Percentiles rank a stretch among this genome's conserved stretches.
Evolutionary conservation across 441 rosid species (phyloP).

Genomic region (Erodium chrysanthum): DNA sequence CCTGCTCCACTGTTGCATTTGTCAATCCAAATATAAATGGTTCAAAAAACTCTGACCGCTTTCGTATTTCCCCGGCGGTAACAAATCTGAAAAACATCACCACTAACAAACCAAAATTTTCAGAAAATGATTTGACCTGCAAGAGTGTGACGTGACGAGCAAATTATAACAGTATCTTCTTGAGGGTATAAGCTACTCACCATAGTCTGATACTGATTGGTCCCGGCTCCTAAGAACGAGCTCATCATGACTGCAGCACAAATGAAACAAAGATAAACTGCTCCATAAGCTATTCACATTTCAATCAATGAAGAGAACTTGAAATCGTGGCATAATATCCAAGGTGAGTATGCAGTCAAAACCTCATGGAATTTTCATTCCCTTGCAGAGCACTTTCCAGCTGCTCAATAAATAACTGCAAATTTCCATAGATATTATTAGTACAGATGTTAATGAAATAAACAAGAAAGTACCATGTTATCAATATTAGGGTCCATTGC

Average conservation of each 20-base stretch:
- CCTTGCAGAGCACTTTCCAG: constrained; percentile 75
- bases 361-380: constrained; percentile 68
- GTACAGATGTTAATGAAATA: not conserved
- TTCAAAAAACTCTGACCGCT: constrained; percentile 74
- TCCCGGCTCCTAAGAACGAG: constrained; percentile 73
- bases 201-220: constrained; percentile 73
- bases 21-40: constrained; percentile 77
- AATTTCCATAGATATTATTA: constrained; percentile 11
- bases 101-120: constrained; percentile 53
- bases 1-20: constrained; percentile 86
- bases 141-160: not conserved
- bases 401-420: constrained; percentile 89
- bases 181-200: constrained; percentile 35
- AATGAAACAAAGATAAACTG: constrained; percentile 18
- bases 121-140: constrained; percentile 18
- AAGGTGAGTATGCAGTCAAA: constrained; percentile 9
- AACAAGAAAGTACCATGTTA: too few relatives aligned
- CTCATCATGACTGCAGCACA: constrained; percentile 56
- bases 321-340: not conserved
- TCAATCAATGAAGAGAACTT: constrained; percentile 8
- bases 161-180: constrained; percentile 10
- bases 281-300: not conserved
- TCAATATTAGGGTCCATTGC: too few relatives aligned
- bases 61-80: constrained; percentile 82
- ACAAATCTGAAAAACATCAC: constrained; percentile 99